Evolutionary conservation across 345 rosid species (phyloP).

Genomic region (Pugionium dolabratum): DNA sequence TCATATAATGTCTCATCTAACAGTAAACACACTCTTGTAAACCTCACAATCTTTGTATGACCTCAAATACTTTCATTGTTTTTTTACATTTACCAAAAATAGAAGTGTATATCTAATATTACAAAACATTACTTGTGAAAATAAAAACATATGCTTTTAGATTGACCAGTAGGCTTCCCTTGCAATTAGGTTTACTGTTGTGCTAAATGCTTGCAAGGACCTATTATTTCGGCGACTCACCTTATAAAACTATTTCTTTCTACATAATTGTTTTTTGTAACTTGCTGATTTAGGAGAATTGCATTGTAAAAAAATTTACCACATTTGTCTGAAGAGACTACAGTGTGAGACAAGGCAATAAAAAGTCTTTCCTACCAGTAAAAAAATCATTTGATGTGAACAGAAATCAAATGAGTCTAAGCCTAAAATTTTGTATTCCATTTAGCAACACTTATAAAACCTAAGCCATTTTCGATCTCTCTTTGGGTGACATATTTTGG

Average conservation of each 20-base stretch:
- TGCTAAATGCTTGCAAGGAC: conserved; percentile 25
- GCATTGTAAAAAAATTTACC: conserved; percentile 3
- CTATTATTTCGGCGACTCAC: conserved; percentile 32
- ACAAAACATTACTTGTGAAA: too few relatives aligned
- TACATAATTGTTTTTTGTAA: conserved; percentile 7
- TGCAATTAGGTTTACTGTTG: conserved; percentile 29
- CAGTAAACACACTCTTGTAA: neutral
- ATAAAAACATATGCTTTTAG: neutral
- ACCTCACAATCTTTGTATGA: neutral
- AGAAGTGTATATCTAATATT: neutral
- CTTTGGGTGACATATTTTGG: too few relatives aligned
- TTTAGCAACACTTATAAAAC: too few relatives aligned
- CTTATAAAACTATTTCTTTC: conserved; percentile 10
- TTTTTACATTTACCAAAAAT: neutral
- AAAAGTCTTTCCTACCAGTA: too few relatives aligned
- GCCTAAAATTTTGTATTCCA: too few relatives aligned
- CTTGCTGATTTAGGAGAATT: conserved; percentile 21
- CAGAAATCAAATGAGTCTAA: too few relatives aligned
- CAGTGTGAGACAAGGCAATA: too few relatives aligned
- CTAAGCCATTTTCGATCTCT: too few relatives aligned
- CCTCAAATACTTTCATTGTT: neutral
- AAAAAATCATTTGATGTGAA: too few relatives aligned
- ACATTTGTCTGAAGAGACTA: neutral
- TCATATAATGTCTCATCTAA: conserved; percentile 1
- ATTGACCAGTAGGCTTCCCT: conserved; percentile 10